Conservation (phyloP, 1,284 basidiomycete species). For the Coniferiporia weirii region DNA sequence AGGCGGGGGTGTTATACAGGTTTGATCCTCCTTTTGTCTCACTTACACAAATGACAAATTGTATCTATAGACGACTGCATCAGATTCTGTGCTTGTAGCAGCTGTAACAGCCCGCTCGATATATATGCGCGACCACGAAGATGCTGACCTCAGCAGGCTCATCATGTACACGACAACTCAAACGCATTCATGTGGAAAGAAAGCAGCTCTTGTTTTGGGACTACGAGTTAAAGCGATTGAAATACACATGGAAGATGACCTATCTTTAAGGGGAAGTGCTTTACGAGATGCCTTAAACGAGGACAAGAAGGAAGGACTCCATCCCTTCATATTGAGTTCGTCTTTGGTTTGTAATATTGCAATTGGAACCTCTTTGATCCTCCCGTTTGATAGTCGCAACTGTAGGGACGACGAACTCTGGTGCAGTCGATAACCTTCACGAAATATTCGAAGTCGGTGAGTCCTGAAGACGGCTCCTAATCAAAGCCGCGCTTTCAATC, state of each 20-base stretch:
- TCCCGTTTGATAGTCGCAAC: conserved; percentile 74
- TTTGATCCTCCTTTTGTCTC: conserved; percentile 26
- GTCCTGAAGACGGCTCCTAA: conserved; percentile 26
- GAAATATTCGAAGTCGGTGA: conserved; percentile 74
- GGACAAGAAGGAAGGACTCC: conserved; percentile 52
- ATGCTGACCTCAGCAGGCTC: conserved; percentile 53
- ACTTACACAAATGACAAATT: neutral
- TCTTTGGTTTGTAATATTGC: conserved; percentile 43
- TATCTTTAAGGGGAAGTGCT: conserved; percentile 64
- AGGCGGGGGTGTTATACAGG: conserved; percentile 85
- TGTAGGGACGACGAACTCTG: conserved; percentile 87
- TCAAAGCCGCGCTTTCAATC: conserved; percentile 44
- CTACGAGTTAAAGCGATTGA: conserved; percentile 69
- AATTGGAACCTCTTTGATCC: neutral
- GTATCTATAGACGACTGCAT: conserved; percentile 68
- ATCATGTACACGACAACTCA: conserved; percentile 90
- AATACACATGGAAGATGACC: conserved; percentile 64
- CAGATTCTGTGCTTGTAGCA: conserved; percentile 77
- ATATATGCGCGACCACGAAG: conserved; percentile 44
- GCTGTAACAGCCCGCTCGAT: conserved; percentile 77
- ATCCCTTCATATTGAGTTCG: conserved; percentile 82
- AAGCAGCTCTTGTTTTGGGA: conserved; percentile 83
- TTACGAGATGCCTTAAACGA: conserved; percentile 63
- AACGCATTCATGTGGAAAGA: conserved; percentile 83
- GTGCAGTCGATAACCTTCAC: conserved; percentile 76